Evolutionary conservation across 345 rosid genomes (phyloP), one percentile per base, ranked within the genome.

Genomic region (Citrus maxima): DNA sequence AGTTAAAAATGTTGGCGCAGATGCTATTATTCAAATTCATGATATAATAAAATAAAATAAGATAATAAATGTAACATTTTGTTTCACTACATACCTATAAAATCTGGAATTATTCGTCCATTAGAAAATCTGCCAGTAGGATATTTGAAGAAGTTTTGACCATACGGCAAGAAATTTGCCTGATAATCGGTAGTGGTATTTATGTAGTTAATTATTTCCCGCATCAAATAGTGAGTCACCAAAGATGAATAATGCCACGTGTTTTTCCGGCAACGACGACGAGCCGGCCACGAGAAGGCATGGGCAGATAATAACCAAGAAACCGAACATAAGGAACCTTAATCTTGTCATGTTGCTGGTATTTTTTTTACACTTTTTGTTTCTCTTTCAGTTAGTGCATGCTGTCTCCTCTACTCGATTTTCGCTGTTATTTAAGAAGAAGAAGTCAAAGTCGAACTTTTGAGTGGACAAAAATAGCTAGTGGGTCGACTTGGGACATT

Each of bases 171-270:
- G 30, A 51, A 54, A 54, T 71, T 54, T 71, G 74, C 62, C 42
- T 30, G 30, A 0, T 0, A 22, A 2, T 9, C 4, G 5, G 21
- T 5, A 7, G 78, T 77, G 56, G 78, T 72, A 64, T 78, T 72
- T 38, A 84, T 76, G 46, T 74, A 86, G 77, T 84, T 81, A n/a
- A 18, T 85, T 85, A 61, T 83, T 80, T 35, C 88, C 88, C 2
- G 73, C 77, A 42, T 88, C 87, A 24, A 78, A 82, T 0, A 79
- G 1, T 0, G 90, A 86, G 61, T 88, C 90, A n/a, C 90, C 88
- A 24, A 86, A 82, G 3, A 84, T 40, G 67, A 85, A 82, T 32
- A 85, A 18, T 1, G 86, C 78, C 1, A 55, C 67, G 18, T 67
- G 51, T 22, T 56, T 35, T 7, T 40, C 10, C 9, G 67, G 22